Base-by-base conservation (phyloP, 1,284 basidiomycete genomes). In the Naganishia sp. region DNA sequence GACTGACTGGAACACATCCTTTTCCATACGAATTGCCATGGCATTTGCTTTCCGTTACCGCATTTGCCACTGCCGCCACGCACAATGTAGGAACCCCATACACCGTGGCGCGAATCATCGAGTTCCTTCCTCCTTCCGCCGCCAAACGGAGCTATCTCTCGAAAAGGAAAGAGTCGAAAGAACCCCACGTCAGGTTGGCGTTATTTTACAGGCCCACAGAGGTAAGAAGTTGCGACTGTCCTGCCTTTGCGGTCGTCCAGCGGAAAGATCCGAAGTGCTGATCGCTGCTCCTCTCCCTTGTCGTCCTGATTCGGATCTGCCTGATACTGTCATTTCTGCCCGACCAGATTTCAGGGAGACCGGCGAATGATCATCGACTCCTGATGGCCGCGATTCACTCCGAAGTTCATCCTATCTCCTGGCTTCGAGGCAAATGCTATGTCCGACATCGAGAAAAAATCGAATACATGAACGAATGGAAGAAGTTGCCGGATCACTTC, bases 361-460 rank as follows among this genome's bases (percentile, higher is more conserved):
- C 73, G 52, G 72, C 90, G 67, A 86, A 90, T 71, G 94, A 96
- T 81, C 88, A 89, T 71, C 89, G 94, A 67, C 85, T 95, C 46
- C 86, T 97, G 61, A 86, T 95, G 64, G 93, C 92, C 54, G 92
- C 94, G 68, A 95, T 97, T 80, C 94, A 94, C 81, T 93, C 93
- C 53, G 93, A 95, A 81, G 86, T 94, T 65, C 92, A 91, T 84
- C 90, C 94, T 79, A 86, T 96, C 78, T 89, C 88, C 78, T 90
- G 94, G 81, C 85, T 97, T 70, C 88, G 94, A 68, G 89, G 89
- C 60, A 90, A 88, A 81, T 97, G 94, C 84, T 88, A 90, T 79
- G 94, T 97, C 72, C 86, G 90, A 62, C 94, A 97, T 80, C 86
- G 91, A 75, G 92, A 96, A 83, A 90, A 93, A 80, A 94, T 97